Conservation (phyloP, 2,329 filamentous ascomycete species). For the Conoideocrella luteorostrata region DNA sequence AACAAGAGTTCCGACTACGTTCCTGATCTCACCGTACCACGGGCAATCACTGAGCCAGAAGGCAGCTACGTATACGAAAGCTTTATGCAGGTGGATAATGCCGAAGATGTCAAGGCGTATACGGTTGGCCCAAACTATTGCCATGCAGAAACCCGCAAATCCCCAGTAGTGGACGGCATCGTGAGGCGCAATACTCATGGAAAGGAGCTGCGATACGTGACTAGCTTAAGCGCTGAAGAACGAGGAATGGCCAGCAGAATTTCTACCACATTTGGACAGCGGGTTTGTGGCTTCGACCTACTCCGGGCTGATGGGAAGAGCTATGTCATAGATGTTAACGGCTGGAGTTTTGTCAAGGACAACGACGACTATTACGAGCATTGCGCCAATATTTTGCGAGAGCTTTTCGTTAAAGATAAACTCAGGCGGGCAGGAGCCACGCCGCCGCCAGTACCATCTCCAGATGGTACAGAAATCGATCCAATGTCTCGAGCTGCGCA, state of each 20-base stretch:
- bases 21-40: constrained; percentile 65
- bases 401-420: constrained; percentile 82
- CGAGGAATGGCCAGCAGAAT: constrained; percentile 84
- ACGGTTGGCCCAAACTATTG: constrained; percentile 91
- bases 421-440: constrained; percentile 55
- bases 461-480: constrained; percentile 38
- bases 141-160: constrained; percentile 95
- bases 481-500: constrained; percentile 28
- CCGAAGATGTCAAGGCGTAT: constrained; percentile 97
- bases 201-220: constrained; percentile 95
- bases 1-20: constrained; percentile 98
- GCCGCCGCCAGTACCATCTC: constrained; percentile 46
- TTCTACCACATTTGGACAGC: constrained; percentile 83
- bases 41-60: constrained; percentile 71
- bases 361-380: constrained; percentile 98
- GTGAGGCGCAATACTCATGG: constrained; percentile 95
- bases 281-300: constrained; percentile 93
- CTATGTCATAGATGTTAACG: constrained; percentile 98
- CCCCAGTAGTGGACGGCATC: constrained; percentile 91
- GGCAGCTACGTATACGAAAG: constrained; percentile 96
- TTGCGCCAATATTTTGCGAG: constrained; percentile 75
- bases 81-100: constrained; percentile 93
- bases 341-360: constrained; percentile 99
- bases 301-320: constrained; percentile 82
- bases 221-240: constrained; percentile 73